phyloP scores from a whole-genome alignment of 257 asterid species.

The Solanum pimpinellifolium region DNA sequence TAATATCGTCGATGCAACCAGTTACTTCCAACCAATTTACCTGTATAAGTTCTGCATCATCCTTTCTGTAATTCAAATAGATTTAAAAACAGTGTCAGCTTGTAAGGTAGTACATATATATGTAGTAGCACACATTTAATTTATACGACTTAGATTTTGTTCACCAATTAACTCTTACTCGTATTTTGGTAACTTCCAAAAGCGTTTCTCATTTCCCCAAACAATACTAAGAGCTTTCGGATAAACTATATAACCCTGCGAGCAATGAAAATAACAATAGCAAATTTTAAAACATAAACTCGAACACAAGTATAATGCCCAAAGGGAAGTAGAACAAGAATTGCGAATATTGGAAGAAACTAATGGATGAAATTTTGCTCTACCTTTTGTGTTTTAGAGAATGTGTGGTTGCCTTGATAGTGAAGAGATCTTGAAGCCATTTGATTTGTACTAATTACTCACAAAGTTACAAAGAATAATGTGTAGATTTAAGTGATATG shows the following conservation, averaged over 20 bases:
- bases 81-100: neutral
- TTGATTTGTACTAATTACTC: too few relatives aligned
- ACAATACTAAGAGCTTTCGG: neutral
- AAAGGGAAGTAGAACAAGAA: neutral
- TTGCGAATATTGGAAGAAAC: too few relatives aligned
- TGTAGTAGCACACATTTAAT: neutral
- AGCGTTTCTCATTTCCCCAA: neutral
- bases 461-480: too few relatives aligned
- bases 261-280: neutral
- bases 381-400: too few relatives aligned
- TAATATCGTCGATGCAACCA: neutral
- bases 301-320: neutral
- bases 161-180: neutral
- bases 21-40: slow-evolving; percentile 16
- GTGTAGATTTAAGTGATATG: too few relatives aligned
- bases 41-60: neutral
- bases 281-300: neutral
- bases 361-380: too few relatives aligned
- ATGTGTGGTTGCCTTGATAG: too few relatives aligned
- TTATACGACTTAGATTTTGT: neutral
- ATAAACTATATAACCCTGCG: neutral
- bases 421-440: too few relatives aligned
- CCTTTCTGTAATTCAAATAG: neutral
- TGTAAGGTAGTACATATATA: neutral
- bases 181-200: neutral